Conservation (phyloP, 2,329 filamentous ascomycete species). For the Ophiostoma ulmi region DNA sequence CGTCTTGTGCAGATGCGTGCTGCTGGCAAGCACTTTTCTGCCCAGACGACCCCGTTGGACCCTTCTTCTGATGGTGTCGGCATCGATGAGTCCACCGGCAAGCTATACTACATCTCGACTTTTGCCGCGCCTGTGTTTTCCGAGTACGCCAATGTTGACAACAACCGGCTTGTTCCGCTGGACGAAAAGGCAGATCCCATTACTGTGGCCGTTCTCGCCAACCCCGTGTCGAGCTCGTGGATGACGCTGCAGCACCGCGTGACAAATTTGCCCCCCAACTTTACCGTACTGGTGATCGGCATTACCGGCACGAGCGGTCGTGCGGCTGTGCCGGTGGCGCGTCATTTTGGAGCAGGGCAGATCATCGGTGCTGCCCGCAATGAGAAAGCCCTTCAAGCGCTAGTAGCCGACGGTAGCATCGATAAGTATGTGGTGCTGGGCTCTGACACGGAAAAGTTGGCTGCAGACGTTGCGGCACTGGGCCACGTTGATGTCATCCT, state of each 20-base stretch:
- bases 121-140: slow-evolving; percentile 38
- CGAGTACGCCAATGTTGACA: slow-evolving; percentile 46
- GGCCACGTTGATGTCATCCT: slow-evolving; percentile 50
- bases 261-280: slow-evolving; percentile 38
- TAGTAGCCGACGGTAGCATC: slow-evolving; percentile 34
- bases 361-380: slow-evolving; percentile 51
- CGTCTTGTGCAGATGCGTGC: slow-evolving; percentile 50
- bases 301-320: slow-evolving; percentile 78
- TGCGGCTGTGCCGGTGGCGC: slow-evolving; percentile 46
- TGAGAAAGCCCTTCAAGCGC: slow-evolving; percentile 36
- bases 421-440: slow-evolving; percentile 44
- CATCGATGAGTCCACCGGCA: slow-evolving; percentile 40
- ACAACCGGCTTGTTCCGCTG: slow-evolving; percentile 38
- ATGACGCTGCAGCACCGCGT: slow-evolving; percentile 50
- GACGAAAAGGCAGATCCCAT: slow-evolving; percentile 44
- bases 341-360: slow-evolving; percentile 44
- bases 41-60: slow-evolving; percentile 45
- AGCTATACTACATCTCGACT: slow-evolving; percentile 47
- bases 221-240: slow-evolving; percentile 53
- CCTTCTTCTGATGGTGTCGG: slow-evolving; percentile 53
- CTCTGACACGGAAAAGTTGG: slow-evolving; percentile 34
- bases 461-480: slow-evolving; percentile 44
- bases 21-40: slow-evolving; percentile 50
- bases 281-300: slow-evolving; percentile 67
- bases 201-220: slow-evolving; percentile 49